Evolutionary conservation across 495 filamentous ascomycete species (phyloP).

Genomic region (Hyaloscypha variabilis): DNA sequence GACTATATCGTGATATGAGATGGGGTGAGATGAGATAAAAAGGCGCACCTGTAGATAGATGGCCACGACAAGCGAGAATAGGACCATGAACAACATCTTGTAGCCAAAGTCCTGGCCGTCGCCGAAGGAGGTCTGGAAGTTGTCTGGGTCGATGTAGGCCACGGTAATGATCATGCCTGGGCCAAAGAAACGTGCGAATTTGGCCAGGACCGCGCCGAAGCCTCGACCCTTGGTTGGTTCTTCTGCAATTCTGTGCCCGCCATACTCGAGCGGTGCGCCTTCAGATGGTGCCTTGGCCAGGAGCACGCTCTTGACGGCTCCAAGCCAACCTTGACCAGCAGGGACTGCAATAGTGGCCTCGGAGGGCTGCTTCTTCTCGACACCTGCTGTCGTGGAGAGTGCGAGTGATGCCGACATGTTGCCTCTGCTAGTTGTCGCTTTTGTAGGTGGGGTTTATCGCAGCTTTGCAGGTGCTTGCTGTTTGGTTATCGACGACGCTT

Average conservation of each 20-base stretch:
- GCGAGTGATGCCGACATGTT: too few relatives aligned
- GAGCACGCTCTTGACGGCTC: background rate
- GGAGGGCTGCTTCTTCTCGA: too few relatives aligned
- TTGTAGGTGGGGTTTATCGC: too few relatives aligned
- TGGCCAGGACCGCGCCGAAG: background rate
- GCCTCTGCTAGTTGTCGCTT: too few relatives aligned
- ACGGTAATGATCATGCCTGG: slow-evolving; percentile 22
- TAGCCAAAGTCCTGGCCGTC: slow-evolving; percentile 66
- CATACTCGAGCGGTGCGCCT: background rate
- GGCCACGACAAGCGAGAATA: slow-evolving; percentile 34
- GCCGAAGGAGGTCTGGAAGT: slow-evolving; percentile 80
- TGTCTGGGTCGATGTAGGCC: slow-evolving; percentile 74
- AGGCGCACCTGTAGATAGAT: background rate
- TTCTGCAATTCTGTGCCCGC: background rate
- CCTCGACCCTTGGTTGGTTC: background rate
- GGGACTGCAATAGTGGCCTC: too few relatives aligned
- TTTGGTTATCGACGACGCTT: too few relatives aligned
- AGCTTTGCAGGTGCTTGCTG: too few relatives aligned
- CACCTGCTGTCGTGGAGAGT: too few relatives aligned
- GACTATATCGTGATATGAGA: too few relatives aligned
- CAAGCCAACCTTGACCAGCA: too few relatives aligned
- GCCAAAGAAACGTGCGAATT: slow-evolving; percentile 23
- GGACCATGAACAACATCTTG: slow-evolving; percentile 73
- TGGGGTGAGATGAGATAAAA: too few relatives aligned
- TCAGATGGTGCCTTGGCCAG: background rate